Conservation (phyloP, 345 rosid genomes). For the Aquilaria malaccensis region DNA sequence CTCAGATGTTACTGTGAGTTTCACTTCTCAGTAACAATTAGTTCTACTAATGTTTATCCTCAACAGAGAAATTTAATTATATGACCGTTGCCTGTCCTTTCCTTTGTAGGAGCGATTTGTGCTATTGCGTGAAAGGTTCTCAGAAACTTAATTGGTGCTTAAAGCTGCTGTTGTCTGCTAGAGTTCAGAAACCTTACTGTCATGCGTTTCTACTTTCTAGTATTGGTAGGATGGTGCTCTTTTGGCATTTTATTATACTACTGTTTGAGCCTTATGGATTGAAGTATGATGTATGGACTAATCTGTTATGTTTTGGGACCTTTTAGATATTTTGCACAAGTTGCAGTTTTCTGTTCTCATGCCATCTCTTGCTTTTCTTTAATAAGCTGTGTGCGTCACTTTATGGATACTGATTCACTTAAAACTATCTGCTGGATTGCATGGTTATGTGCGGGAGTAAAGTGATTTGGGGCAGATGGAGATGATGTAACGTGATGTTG, state of each 20-base stretch:
- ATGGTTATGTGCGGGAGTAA: conserved; percentile 60
- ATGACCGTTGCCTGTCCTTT: conserved; percentile 12
- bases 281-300: conserved; percentile 13
- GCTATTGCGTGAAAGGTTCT: conserved; percentile 3
- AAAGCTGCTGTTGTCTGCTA: conserved; percentile 20
- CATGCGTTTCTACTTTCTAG: conserved; percentile 18
- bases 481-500: conserved; percentile 24
- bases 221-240: conserved; percentile 20
- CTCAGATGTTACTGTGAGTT: conserved; percentile 38
- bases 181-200: conserved; percentile 11
- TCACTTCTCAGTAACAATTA: background rate
- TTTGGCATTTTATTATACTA: too few species aligned
- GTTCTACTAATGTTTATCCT: background rate
- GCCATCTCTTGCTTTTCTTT: background rate
- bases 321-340: conserved; percentile 6
- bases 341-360: background rate
- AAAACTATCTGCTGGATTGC: conserved; percentile 43
- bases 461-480: conserved; percentile 43
- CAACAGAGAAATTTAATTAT: conserved; percentile 1
- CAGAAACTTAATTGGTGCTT: conserved; percentile 16
- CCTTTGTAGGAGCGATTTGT: conserved; percentile 44
- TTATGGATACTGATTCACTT: conserved; percentile 23
- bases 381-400: too few species aligned
- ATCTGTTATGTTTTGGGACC: conserved; percentile 9
- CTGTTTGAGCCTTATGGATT: background rate